Evolutionary conservation across 108 stramenopile species (phyloP).

Genomic region (Cyclotella cryptica): DNA sequence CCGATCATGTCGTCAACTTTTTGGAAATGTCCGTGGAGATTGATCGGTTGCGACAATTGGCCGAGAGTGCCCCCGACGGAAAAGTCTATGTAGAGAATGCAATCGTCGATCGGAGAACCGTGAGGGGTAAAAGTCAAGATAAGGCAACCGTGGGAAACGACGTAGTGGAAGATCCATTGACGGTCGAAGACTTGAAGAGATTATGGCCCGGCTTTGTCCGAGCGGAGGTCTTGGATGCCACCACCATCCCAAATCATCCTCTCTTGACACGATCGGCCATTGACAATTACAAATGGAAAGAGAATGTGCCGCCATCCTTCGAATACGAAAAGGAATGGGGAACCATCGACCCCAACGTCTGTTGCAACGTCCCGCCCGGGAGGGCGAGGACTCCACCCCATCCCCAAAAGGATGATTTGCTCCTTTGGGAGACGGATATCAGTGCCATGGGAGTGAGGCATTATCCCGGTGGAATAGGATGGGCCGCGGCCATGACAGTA

Average conservation of each 20-base stretch:
- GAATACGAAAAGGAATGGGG: slow-evolving; percentile 27
- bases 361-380: slow-evolving; percentile 63
- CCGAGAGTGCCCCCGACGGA: slow-evolving; percentile 52
- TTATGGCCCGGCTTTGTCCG: slow-evolving; percentile 76
- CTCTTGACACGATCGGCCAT: slow-evolving; percentile 41
- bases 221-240: slow-evolving; percentile 63
- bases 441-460: slow-evolving; percentile 66
- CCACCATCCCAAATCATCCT: slow-evolving; percentile 12
- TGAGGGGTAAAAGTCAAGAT: slow-evolving; percentile 34
- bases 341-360: slow-evolving; percentile 62
- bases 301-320: slow-evolving; percentile 19
- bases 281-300: slow-evolving; percentile 48
- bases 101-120: slow-evolving; percentile 30
- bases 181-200: slow-evolving; percentile 58
- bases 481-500: slow-evolving; percentile 55
- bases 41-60: slow-evolving; percentile 52
- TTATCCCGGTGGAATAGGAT: slow-evolving; percentile 55
- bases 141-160: slow-evolving; percentile 59
- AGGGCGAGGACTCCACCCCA: slow-evolving; percentile 40
- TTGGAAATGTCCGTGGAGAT: slow-evolving; percentile 63
- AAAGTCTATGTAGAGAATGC: slow-evolving; percentile 35
- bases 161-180: slow-evolving; percentile 54
- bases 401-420: slow-evolving; percentile 60
- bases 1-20: slow-evolving; percentile 74
- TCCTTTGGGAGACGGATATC: slow-evolving; percentile 81